Conservation (phyloP, 441 rosid genomes). For the Breynia disticha region DNA sequence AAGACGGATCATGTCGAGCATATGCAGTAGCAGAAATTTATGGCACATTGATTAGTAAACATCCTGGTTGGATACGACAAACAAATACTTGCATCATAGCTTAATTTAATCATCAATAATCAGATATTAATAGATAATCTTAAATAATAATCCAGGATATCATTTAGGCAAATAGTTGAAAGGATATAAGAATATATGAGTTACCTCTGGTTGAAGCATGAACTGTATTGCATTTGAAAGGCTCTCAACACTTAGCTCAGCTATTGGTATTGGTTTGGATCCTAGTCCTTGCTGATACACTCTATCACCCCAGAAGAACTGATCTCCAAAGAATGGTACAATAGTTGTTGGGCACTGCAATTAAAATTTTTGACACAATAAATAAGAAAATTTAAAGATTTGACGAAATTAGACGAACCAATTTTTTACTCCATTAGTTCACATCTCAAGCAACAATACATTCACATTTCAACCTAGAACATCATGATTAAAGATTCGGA, state of each 20-base stretch:
- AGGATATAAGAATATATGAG: neutral
- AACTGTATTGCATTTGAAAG: constrained; percentile 70
- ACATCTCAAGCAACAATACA: too few species aligned
- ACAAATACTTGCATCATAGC: too few species aligned
- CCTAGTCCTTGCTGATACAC: constrained; percentile 64
- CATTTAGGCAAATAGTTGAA: too few species aligned
- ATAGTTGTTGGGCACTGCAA: constrained; percentile 93
- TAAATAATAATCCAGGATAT: too few species aligned
- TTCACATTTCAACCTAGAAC: neutral
- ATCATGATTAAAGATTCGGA: neutral
- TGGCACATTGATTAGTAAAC: too few species aligned
- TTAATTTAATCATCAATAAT: too few species aligned
- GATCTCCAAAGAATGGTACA: constrained; percentile 97
- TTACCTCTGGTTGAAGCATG: constrained; percentile 96
- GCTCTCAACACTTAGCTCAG: constrained; percentile 63
- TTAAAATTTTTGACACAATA: constrained; percentile 11
- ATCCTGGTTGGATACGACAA: too few species aligned
- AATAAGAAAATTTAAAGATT: constrained; percentile 3
- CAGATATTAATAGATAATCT: too few species aligned
- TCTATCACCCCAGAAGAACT: constrained; percentile 96
- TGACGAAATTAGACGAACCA: neutral
- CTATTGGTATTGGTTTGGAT: constrained; percentile 76
- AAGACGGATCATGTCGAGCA: too few species aligned
- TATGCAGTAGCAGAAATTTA: too few species aligned
- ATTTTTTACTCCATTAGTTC: too few species aligned